Evolutionary conservation across 352 stramenopile genomes (phyloP).

Genomic region (Globisporangium spinosum): DNA sequence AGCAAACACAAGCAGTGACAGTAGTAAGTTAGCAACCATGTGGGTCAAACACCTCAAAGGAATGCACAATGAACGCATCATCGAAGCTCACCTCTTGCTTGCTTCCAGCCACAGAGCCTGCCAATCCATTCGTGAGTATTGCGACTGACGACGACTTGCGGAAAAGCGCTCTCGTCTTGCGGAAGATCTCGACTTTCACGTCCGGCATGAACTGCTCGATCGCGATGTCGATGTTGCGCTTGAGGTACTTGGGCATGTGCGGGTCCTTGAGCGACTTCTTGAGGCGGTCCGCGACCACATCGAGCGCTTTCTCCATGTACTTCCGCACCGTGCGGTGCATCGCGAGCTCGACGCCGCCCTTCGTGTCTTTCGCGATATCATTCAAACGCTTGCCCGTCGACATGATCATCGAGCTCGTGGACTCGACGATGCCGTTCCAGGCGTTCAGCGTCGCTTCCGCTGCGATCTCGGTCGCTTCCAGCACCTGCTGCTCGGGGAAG

Average conservation of each 20-base stretch:
- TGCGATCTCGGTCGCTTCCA: constrained; percentile 47
- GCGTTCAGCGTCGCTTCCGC: constrained; percentile 30
- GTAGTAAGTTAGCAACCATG: not conserved
- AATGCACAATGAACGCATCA: not conserved
- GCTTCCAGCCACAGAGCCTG: not conserved
- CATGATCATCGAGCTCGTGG: constrained; percentile 73
- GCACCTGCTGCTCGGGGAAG: constrained; percentile 68
- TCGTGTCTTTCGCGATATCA: constrained; percentile 81
- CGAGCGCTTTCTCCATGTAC: constrained; percentile 72
- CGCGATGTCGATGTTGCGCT: constrained; percentile 80
- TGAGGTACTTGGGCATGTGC: constrained; percentile 81
- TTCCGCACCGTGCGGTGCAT: constrained; percentile 78
- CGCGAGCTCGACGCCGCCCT: constrained; percentile 73
- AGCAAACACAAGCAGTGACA: not conserved
- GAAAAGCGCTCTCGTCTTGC: constrained; percentile 80
- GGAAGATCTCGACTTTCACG: constrained; percentile 87
- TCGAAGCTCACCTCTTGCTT: constrained; percentile 6
- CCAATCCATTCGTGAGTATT: not conserved
- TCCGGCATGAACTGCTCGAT: constrained; percentile 88
- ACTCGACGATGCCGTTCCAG: constrained; percentile 72
- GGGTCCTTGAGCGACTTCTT: constrained; percentile 79
- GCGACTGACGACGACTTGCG: constrained; percentile 22
- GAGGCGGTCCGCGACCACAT: constrained; percentile 70
- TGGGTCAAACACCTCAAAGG: not conserved
- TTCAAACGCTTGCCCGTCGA: constrained; percentile 81